Percentiles rank a stretch among this genome's conserved stretches.
These are phyloP conservation scores for Hapsidospora chrysogenum DNA, from an alignment of 495 filamentous ascomycete genomes.

Conservation along the genomic window DNA sequence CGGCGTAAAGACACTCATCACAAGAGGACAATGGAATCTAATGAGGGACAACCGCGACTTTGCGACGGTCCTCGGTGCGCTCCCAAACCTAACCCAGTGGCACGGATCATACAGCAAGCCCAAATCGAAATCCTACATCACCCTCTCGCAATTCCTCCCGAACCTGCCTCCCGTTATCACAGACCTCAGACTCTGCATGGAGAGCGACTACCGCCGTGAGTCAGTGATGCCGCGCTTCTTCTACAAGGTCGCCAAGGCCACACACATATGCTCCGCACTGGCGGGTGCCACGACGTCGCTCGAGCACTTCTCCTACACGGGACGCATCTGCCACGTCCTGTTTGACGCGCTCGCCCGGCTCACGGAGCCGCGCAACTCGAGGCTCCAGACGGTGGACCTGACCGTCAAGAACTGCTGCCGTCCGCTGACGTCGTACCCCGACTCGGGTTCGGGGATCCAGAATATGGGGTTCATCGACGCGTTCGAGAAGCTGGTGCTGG, in stretches of 20 bases:
- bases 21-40: constrained; percentile 62
- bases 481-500: constrained; percentile 46
- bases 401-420: constrained; percentile 55
- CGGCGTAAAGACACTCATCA: constrained; percentile 40
- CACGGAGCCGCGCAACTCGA: constrained; percentile 20
- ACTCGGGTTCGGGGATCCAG: constrained; percentile 45
- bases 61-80: constrained; percentile 34
- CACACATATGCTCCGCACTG: constrained; percentile 39
- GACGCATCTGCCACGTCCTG: constrained; percentile 44
- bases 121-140: constrained; percentile 49
- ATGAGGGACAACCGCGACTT: constrained; percentile 51
- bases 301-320: constrained; percentile 50
- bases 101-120: constrained; percentile 54
- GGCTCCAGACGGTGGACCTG: constrained; percentile 48
- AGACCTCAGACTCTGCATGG: constrained; percentile 47
- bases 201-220: constrained; percentile 48
- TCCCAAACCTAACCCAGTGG: constrained; percentile 53
- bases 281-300: constrained; percentile 38
- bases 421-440: constrained; percentile 31
- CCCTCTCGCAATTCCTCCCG: constrained; percentile 40
- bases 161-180: constrained; percentile 34
- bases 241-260: constrained; percentile 30
- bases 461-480: constrained; percentile 48
- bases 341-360: constrained; percentile 29
- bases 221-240: constrained; percentile 34